Evolutionary conservation across 176 grass and related monocot species (phyloP).

Genomic region (Aegilops longissima): DNA sequence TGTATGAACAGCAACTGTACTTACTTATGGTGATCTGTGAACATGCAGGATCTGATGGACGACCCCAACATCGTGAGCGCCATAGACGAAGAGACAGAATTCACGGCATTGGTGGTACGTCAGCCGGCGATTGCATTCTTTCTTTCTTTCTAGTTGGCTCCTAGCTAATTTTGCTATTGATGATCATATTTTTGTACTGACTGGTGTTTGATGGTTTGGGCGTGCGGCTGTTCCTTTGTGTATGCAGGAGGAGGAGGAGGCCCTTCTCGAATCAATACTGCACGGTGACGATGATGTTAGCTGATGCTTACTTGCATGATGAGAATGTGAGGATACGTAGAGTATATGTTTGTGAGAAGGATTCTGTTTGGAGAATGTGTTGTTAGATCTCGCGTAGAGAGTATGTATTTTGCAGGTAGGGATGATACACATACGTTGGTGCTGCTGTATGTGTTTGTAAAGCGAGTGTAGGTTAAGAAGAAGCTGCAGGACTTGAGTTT

Average conservation of each 20-base stretch:
- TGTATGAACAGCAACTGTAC: too few relatives aligned
- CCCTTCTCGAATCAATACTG: slow-evolving; percentile 67
- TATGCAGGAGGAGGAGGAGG: slow-evolving; percentile 69
- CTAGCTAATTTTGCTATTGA: not conserved
- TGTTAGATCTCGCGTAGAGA: too few relatives aligned
- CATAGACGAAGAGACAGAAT: slow-evolving; percentile 83
- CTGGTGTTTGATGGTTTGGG: not conserved
- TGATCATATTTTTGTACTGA: not conserved
- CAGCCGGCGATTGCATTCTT: not conserved
- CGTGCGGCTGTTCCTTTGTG: not conserved
- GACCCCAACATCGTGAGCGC: slow-evolving; percentile 59
- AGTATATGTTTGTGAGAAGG: too few relatives aligned
- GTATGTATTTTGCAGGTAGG: too few relatives aligned
- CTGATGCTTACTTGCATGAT: not conserved
- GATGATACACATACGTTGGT: too few relatives aligned
- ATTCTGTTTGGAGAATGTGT: too few relatives aligned
- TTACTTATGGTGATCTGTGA: not conserved
- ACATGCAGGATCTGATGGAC: slow-evolving; percentile 76
- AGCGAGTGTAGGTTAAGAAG: too few relatives aligned
- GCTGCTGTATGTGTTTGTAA: too few relatives aligned
- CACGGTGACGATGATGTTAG: slow-evolving; percentile 48
- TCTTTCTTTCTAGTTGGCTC: not conserved
- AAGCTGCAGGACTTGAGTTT: too few relatives aligned
- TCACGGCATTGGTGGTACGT: slow-evolving; percentile 85
- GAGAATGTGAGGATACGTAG: too few relatives aligned